Evolutionary conservation across 768 basidiomycete species (phyloP).

Genomic region (Kockovaella imperatae): DNA sequence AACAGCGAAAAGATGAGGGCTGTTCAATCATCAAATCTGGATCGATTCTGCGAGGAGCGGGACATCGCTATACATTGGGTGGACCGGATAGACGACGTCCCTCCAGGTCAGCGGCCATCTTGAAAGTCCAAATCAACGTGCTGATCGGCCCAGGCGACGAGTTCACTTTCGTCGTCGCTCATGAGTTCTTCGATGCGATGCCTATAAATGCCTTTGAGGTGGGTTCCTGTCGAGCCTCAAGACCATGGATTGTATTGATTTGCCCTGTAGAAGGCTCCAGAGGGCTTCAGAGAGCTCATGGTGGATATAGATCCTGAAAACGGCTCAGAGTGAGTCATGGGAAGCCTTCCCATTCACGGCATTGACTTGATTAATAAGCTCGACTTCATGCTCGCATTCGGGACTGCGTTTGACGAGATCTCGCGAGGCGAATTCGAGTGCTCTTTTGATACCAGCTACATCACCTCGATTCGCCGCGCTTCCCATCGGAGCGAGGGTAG

Average conservation of each 20-base stretch:
- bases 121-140: constrained; percentile 28
- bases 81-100: constrained; percentile 62
- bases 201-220: constrained; percentile 87
- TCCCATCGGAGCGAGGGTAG: constrained; percentile 64
- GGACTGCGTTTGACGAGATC: constrained; percentile 62
- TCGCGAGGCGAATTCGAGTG: constrained; percentile 52
- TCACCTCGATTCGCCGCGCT: constrained; percentile 64
- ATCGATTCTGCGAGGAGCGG: constrained; percentile 12
- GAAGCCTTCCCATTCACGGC: neutral
- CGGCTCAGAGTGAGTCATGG: constrained; percentile 11
- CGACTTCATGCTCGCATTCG: constrained; percentile 35
- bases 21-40: constrained; percentile 56
- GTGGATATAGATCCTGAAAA: constrained; percentile 52
- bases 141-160: constrained; percentile 33
- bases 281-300: constrained; percentile 85
- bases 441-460: constrained; percentile 50
- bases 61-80: constrained; percentile 57
- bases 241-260: neutral
- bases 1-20: constrained; percentile 62
- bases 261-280: constrained; percentile 46
- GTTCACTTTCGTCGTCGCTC: constrained; percentile 82
- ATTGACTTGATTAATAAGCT: neutral
- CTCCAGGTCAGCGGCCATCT: constrained; percentile 40
- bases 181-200: constrained; percentile 96
- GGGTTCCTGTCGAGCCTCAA: constrained; percentile 18